Base-by-base conservation (phyloP, 2,329 filamentous ascomycete genomes). In the Fusarium buharicum region DNA sequence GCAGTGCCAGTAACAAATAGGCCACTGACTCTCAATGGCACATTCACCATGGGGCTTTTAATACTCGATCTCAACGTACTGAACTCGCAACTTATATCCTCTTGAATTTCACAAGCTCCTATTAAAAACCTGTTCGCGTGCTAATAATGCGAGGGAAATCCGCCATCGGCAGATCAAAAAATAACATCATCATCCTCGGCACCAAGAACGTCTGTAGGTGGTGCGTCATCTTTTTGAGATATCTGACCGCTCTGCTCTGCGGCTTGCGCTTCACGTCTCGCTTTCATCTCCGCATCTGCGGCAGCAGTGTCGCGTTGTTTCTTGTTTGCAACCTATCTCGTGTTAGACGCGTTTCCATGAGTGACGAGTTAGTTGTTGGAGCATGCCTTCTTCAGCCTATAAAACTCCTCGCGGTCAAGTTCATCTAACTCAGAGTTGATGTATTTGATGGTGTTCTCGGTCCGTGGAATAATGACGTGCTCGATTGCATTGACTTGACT, bases 371-470 rank as follows among this genome's bases (percentile, higher is more conserved):
- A 12, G 7, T 13, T 4, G 10, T 17, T 3, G 13, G 34, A 22
- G 44, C 67, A 39, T 60, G 72, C 80, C 83, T 99, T 99, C 81
- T 99, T 99, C 74, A 99, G 79, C 66, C 95, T 85, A 79, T 97
- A 99, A 77, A 99, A 99, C 75, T 99, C 95, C 76, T 98, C 95
- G 82, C 95, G 87, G 78, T 98, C 96, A 46, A 99, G 83, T 79
- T 99, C 95, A 74, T 99, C 95, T 14, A 99, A 86, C 76, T 99
- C 95, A 1, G 94, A 97, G 80, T 98, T 98, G 84, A 98, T 98
- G 74, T 98, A 99, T 80, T 97, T 97, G 82, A 99, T 99, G n/a
- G 95, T 99, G 73, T 98, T 99, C 76, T 99, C 95, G 13, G 95
- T 99, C 67, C 95, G 86, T 12, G 95, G 95, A 71, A 99, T 99